Evolutionary conservation across 495 filamentous ascomycete genomes (phyloP), one percentile per base, ranked within the genome.

Genomic region (Penicillium verhagenii): DNA sequence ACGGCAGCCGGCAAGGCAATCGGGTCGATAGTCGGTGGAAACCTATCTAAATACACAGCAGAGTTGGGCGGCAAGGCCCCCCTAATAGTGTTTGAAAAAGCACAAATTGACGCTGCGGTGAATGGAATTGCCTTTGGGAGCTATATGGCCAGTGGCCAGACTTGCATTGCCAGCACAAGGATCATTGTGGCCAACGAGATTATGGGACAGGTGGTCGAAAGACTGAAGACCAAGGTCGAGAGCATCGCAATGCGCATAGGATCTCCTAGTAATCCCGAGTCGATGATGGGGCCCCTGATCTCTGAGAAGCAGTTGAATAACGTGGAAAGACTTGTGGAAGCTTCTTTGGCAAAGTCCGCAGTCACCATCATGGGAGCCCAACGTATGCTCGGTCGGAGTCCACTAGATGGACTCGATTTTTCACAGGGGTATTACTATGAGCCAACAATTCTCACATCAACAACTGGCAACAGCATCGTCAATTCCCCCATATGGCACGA

Each of bases 31-130:
- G 82, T 74, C 0, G 77, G 79, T 2, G 57, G 65, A 10, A 83
- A 84, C 52, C 60, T 86, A 35, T 73, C 77, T 14, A 75, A 73
- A 16, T 80, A 80, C 44, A 84, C 81, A 16, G 80, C 82, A 0
- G 83, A 86, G 60, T 58, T 86, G 14, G 84, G 83, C 1, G 84
- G 84, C 0, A 86, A 86, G 62, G 81, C 82, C 0, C 82, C 83
- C 0, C 64, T 86, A 9, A 56, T 84, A 29, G 70, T 85, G 9
- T 85, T 84, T 37, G 62, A 73, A 18, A 67, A 76, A 23, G 74
- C 82, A 3, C 72, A 83, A 28, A 47, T 84, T 4, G 70, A 76
- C 38, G 57, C 69, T 4, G 79, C 82, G 4, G 80, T 82, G 9
- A 81, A 84, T 53, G 82, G 81, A 8, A 79, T 84, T 16, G 71